A percentile compares a stretch with the other conserved stretches of the same genome.
Evolutionary conservation across 2,329 filamentous ascomycete genomes (phyloP).

Genomic region (Aureobasidium vineae): DNA sequence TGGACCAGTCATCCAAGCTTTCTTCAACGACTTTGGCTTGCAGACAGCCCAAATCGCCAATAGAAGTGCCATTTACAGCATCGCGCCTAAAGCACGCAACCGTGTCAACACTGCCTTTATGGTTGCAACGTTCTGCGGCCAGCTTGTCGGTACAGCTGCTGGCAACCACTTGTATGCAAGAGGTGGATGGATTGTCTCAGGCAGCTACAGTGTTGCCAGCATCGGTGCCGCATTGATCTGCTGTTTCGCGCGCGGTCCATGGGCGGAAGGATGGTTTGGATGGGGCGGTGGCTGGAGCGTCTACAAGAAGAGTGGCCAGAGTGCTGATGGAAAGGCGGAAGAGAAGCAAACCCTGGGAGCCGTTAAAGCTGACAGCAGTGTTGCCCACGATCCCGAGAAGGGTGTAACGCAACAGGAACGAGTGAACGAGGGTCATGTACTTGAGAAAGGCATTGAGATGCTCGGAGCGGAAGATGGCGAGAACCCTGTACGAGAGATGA

Average conservation of each 20-base stretch:
- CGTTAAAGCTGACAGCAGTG: not conserved
- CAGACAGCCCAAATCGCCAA: constrained; percentile 75
- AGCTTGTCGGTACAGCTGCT: constrained; percentile 63
- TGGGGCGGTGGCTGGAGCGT: constrained; percentile 60
- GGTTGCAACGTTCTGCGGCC: constrained; percentile 71
- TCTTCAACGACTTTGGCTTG: constrained; percentile 67
- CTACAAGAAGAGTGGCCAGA: constrained; percentile 43
- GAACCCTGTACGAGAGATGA: constrained; percentile 20
- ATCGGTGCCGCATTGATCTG: constrained; percentile 51
- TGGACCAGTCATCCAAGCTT: constrained; percentile 69
- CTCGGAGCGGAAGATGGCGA: constrained; percentile 33
- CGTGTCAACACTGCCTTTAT: constrained; percentile 81
- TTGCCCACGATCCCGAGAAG: not conserved
- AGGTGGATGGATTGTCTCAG: constrained; percentile 57
- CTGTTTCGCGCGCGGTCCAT: constrained; percentile 52
- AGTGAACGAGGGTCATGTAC: constrained; percentile 32
- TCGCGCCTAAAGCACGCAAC: constrained; percentile 70
- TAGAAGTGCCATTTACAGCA: constrained; percentile 64
- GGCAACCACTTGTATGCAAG: constrained; percentile 57
- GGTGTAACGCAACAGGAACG: constrained; percentile 28
- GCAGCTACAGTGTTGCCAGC: constrained; percentile 57
- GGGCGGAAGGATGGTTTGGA: constrained; percentile 59
- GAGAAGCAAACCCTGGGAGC: constrained; percentile 18
- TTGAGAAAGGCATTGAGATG: constrained; percentile 35
- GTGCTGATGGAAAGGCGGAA: constrained; percentile 43